phyloP scores from a whole-genome alignment of 306 rosid genomes.

The Cyamopsis tetragonoloba region DNA sequence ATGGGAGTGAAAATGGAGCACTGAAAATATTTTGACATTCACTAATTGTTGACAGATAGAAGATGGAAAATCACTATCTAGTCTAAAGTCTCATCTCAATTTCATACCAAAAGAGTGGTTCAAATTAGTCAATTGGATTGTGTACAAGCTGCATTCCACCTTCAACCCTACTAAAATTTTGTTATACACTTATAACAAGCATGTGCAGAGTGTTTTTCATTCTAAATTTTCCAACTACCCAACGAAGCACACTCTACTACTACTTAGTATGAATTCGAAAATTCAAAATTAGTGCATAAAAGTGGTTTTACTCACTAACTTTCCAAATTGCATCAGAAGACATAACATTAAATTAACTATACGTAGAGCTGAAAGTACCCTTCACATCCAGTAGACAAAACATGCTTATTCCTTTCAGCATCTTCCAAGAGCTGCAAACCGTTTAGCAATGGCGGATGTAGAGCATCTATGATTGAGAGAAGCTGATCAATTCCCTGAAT shows the following conservation, averaged over 20 bases:
- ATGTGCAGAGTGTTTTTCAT: not conserved
- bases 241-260: not conserved
- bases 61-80: not conserved
- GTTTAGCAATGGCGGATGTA: conserved; percentile 31
- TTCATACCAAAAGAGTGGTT: not conserved
- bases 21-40: not conserved
- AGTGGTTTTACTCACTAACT: not conserved
- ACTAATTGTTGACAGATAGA: not conserved
- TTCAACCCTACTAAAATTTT: not conserved
- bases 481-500: conserved; percentile 41
- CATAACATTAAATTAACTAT: not conserved
- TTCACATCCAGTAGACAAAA: conserved; percentile 62
- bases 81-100: not conserved
- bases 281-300: not conserved
- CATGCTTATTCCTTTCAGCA: conserved; percentile 34
- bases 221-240: not conserved
- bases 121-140: not conserved
- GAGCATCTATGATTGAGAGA: conserved; percentile 28
- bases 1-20: not conserved
- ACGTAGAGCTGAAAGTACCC: conserved; percentile 40
- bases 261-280: too few species aligned
- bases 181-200: not conserved
- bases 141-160: not conserved
- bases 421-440: conserved; percentile 44
- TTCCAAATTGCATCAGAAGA: not conserved